phyloP scores from a whole-genome alignment of 1,284 basidiomycete genomes.

The Leccinum cinnamomeum region DNA sequence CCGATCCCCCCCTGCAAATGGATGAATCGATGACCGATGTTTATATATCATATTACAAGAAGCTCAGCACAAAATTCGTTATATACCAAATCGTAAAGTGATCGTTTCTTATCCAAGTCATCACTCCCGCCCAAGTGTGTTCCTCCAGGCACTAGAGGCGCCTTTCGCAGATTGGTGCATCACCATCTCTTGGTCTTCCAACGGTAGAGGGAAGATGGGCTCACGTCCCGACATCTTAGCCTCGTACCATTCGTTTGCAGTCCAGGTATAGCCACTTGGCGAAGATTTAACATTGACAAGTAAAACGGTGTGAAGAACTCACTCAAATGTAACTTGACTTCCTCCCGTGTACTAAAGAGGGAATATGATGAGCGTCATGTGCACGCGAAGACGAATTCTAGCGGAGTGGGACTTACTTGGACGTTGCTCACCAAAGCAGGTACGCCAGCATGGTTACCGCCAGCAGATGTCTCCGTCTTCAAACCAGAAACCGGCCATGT shows the following conservation, averaged over 20 bases:
- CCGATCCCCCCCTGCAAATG: too few relatives aligned
- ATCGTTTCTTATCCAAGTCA: not conserved
- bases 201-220: not conserved
- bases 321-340: constrained; percentile 23
- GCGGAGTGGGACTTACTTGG: constrained; percentile 14
- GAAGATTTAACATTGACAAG: not conserved
- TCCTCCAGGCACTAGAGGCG: constrained; percentile 17
- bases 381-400: not conserved
- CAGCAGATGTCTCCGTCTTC: constrained; percentile 9
- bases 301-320: not conserved
- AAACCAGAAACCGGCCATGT: constrained; percentile 26
- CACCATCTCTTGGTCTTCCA: not conserved
- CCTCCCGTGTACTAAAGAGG: constrained; percentile 21
- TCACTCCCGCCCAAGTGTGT: constrained; percentile 3
- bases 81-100: not conserved
- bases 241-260: constrained; percentile 23
- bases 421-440: constrained; percentile 16
- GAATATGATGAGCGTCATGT: constrained; percentile 1
- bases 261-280: constrained; percentile 26
- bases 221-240: constrained; percentile 24
- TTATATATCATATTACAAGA: too few relatives aligned
- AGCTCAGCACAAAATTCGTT: too few relatives aligned
- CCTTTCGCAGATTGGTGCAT: constrained; percentile 8
- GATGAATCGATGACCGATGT: too few relatives aligned
- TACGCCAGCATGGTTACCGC: constrained; percentile 15